Conservation (phyloP, 176 grass and related monocot genomes). For the Neostapfia colusana region DNA sequence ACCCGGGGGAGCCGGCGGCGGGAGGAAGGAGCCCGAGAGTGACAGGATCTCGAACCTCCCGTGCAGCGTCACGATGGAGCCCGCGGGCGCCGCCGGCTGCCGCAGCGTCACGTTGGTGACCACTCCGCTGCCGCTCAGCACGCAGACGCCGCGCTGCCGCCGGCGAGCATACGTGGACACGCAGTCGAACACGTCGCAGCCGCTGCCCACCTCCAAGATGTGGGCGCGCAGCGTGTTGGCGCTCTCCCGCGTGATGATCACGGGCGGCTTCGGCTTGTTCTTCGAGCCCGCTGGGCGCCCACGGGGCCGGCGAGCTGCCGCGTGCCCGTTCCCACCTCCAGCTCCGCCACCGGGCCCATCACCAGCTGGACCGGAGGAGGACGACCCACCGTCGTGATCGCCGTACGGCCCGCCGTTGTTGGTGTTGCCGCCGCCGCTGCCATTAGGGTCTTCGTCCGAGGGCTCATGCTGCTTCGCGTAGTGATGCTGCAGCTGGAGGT, state of each 20-base stretch:
- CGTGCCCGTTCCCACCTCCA: slow-evolving; percentile 39
- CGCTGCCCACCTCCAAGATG: slow-evolving; percentile 89
- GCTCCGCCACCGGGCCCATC: slow-evolving; percentile 1
- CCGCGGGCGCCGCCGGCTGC: slow-evolving; percentile 73
- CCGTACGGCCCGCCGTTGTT: slow-evolving; percentile 51
- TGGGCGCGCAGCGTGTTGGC: slow-evolving; percentile 96
- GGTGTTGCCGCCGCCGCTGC: slow-evolving; percentile 15
- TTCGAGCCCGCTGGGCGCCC: slow-evolving; percentile 78
- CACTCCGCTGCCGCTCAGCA: slow-evolving; percentile 88
- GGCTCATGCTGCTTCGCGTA: slow-evolving; percentile 57
- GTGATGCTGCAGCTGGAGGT: slow-evolving; percentile 73
- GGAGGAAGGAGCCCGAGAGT: slow-evolving; percentile 94
- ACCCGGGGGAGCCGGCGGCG: slow-evolving; percentile 78
- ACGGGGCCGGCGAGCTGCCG: slow-evolving; percentile 63
- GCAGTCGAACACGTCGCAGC: slow-evolving; percentile 92
- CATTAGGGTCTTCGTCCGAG: slow-evolving; percentile 55
- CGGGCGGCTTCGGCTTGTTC: slow-evolving; percentile 95
- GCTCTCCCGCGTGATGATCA: slow-evolving; percentile 98
- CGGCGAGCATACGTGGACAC: slow-evolving; percentile 80
- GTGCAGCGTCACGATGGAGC: slow-evolving; percentile 76
- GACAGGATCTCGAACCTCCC: slow-evolving; percentile 98
- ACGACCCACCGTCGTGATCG: slow-evolving; percentile 56
- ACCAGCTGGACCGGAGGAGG: slow-evolving; percentile 39
- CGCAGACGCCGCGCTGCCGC: slow-evolving; percentile 89
- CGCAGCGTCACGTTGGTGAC: slow-evolving; percentile 96